Evolutionary conservation across 345 rosid species (phyloP).

Genomic region (Populus euphratica): DNA sequence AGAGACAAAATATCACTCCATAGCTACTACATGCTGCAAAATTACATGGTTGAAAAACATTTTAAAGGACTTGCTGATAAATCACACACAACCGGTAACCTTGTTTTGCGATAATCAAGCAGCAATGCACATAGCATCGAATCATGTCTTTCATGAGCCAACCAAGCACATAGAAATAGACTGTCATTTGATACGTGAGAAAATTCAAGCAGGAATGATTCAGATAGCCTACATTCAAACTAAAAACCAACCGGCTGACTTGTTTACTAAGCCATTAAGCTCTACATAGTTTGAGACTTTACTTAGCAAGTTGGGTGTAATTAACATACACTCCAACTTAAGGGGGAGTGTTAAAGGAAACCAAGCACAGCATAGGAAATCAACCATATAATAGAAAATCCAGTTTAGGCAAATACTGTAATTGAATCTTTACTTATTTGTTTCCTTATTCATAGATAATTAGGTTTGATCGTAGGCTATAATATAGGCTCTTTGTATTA

Average conservation of each 20-base stretch:
- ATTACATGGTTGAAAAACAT: neutral
- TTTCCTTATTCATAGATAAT: no score
- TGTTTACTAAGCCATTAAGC: neutral
- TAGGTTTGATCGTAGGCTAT: no score
- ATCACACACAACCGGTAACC: neutral
- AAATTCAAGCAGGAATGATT: neutral
- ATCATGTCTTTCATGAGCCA: neutral
- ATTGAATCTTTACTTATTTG: no score
- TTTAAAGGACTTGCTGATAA: no score
- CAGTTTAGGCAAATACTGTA: no score
- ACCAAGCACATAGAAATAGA: no score
- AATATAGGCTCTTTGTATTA: no score
- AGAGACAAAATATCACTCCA: neutral
- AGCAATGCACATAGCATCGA: no score
- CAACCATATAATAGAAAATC: no score
- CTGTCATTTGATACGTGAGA: neutral
- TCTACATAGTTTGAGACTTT: neutral
- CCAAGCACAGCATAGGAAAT: no score
- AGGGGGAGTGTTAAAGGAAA: no score
- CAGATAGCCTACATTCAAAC: rapidly evolving
- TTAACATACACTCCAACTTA: no score
- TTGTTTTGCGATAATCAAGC: neutral
- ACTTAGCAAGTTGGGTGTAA: neutral
- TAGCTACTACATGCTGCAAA: neutral
- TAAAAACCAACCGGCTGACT: rapidly evolving